Percentiles rank a stretch among this genome's conserved stretches.
These are phyloP conservation scores for Fusarium paranaense DNA, from an alignment of 2,329 filamentous ascomycete genomes.

Conservation along the genomic window DNA sequence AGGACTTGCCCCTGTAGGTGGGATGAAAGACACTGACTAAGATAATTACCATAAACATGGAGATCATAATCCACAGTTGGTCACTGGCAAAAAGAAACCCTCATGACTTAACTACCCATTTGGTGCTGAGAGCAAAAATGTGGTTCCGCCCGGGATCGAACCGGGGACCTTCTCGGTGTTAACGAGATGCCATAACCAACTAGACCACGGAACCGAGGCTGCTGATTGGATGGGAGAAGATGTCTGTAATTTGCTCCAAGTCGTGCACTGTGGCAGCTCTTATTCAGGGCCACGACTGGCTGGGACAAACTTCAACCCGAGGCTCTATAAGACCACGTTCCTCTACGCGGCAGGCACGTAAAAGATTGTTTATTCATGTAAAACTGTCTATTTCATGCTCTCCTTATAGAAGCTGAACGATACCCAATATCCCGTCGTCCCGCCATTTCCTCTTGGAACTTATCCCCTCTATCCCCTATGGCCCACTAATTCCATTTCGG, in stretches of 20 bases:
- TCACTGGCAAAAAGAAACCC: background rate
- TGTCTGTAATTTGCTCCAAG: background rate
- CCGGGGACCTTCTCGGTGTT: background rate
- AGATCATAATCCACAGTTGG: background rate
- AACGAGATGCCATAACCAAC: slow-evolving; percentile 1
- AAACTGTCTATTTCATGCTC: background rate
- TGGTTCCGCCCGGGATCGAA: background rate
- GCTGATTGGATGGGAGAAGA: background rate
- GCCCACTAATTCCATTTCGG: background rate
- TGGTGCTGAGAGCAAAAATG: background rate
- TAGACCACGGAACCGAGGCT: background rate
- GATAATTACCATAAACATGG: background rate
- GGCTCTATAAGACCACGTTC: background rate
- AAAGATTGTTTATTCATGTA: background rate
- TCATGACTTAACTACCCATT: background rate
- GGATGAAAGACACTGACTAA: background rate
- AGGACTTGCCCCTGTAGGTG: background rate
- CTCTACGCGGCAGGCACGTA: background rate
- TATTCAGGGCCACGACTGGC: no score
- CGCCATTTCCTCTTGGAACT: background rate
- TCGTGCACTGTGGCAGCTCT: background rate
- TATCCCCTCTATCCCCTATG: background rate
- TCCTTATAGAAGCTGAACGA: background rate
- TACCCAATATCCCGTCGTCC: background rate
- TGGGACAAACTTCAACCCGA: background rate